Conservation (phyloP, 352 stramenopile genomes). For the Phytophthora gonapodyides region DNA sequence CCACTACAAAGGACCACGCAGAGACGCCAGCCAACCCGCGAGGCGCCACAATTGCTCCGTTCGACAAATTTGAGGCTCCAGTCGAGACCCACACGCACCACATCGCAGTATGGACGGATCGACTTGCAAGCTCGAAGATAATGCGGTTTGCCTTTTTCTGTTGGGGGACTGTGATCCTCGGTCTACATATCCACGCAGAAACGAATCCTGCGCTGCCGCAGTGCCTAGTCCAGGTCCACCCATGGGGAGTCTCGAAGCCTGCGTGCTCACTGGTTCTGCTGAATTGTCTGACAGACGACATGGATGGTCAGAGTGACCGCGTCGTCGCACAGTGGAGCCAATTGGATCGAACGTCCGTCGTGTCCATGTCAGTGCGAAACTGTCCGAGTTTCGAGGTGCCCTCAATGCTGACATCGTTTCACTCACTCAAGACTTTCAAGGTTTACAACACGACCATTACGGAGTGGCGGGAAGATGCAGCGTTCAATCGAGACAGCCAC, state of each 20-base stretch:
- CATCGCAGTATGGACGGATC: constrained; percentile 17
- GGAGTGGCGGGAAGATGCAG: constrained; percentile 28
- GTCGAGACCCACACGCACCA: not conserved
- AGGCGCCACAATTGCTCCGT: constrained; percentile 19
- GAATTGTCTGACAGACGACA: constrained; percentile 27
- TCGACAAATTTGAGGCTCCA: not conserved
- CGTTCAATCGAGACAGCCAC: constrained; percentile 18
- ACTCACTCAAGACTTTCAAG: constrained; percentile 24
- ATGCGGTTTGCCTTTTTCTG: constrained; percentile 28
- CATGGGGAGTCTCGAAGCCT: constrained; percentile 29
- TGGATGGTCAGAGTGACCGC: constrained; percentile 14
- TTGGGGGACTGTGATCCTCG: constrained; percentile 33
- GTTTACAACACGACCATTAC: constrained; percentile 41
- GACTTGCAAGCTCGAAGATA: constrained; percentile 18
- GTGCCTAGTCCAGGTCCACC: constrained; percentile 36
- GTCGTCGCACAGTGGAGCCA: constrained; percentile 17
- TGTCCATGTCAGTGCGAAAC: constrained; percentile 23
- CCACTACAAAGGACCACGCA: constrained; percentile 1
- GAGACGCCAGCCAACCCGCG: not conserved
- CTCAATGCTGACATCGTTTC: constrained; percentile 13
- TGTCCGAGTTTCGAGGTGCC: constrained; percentile 33
- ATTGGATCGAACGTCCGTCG: constrained; percentile 25
- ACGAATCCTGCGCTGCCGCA: constrained; percentile 26
- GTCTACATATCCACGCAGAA: constrained; percentile 31
- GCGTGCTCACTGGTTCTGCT: constrained; percentile 35